These are phyloP conservation scores for Tulasnella sp. DNA, from an alignment of 768 basidiomycete species.

Conservation along the genomic window DNA sequence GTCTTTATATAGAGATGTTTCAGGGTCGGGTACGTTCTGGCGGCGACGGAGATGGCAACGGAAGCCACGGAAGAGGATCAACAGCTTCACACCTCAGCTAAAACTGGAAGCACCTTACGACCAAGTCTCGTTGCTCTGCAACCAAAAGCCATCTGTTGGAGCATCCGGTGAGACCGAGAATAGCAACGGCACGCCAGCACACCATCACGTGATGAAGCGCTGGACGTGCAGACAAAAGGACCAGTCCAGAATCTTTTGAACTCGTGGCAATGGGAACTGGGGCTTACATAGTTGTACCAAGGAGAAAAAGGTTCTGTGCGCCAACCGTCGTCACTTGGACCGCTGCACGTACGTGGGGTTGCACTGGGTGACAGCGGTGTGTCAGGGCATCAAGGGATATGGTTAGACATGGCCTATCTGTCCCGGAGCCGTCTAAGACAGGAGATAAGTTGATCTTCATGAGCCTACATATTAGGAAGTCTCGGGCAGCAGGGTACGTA, in stretches of 20 bases:
- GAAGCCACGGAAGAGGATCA: background rate
- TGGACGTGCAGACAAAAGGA: background rate
- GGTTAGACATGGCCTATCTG: too few species aligned
- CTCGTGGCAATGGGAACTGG: background rate
- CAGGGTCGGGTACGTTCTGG: background rate
- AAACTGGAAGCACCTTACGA: background rate
- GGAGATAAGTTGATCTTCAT: too few species aligned
- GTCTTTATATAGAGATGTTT: constrained; percentile 6
- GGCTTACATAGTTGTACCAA: background rate
- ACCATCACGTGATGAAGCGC: background rate
- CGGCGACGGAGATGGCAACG: background rate
- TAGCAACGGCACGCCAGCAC: background rate
- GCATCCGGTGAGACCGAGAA: background rate
- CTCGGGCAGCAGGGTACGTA: too few species aligned
- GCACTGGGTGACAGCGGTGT: too few species aligned
- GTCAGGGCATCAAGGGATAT: too few species aligned
- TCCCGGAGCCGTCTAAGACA: too few species aligned
- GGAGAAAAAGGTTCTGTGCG: background rate
- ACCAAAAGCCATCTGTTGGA: background rate
- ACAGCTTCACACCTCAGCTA: background rate
- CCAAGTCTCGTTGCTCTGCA: background rate
- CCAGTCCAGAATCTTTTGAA: background rate
- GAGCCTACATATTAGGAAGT: too few species aligned
- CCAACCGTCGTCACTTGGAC: too few species aligned
- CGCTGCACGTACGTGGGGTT: too few species aligned